phyloP scores from a whole-genome alignment of 371 early-diverging fungal species.

The Rhizopus microsporus region DNA sequence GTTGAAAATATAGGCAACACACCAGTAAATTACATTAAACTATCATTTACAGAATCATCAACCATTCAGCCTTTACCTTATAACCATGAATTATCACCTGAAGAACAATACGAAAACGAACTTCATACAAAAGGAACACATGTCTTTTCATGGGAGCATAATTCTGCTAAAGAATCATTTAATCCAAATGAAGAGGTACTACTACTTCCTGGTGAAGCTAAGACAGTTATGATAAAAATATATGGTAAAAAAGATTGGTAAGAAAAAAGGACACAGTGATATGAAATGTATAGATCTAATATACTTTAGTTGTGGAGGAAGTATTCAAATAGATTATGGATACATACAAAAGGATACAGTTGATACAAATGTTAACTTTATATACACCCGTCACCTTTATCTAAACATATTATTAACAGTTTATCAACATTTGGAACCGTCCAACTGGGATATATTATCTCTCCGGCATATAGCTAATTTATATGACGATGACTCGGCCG shows the following conservation, averaged over 20 bases:
- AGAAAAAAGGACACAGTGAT: conserved; percentile 3
- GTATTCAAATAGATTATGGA: conserved; percentile 74
- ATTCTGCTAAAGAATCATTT: neutral
- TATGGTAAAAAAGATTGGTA: conserved; percentile 78
- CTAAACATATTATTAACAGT: conserved; percentile 76
- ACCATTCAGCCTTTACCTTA: conserved; percentile 39
- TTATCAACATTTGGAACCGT: conserved; percentile 61
- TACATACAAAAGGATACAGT: conserved; percentile 43
- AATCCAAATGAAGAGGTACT: conserved; percentile 31
- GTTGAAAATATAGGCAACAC: conserved; percentile 77
- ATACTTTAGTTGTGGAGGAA: conserved; percentile 62
- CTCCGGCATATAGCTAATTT: conserved; percentile 39
- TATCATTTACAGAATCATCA: conserved; percentile 70
- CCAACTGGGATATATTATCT: conserved; percentile 70
- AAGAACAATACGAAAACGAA: conserved; percentile 79
- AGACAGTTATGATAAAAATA: conserved; percentile 58
- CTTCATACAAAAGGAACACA: conserved; percentile 61
- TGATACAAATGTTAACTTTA: conserved; percentile 12
- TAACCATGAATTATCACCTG: conserved; percentile 60
- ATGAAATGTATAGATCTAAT: neutral
- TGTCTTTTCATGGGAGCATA: conserved; percentile 65
- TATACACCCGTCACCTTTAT: conserved; percentile 68
- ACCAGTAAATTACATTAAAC: conserved; percentile 68
- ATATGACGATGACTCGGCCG: neutral
- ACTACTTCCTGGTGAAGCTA: conserved; percentile 58